Percentiles rank a stretch among this genome's conserved stretches.
Conservation (phyloP, 106 monocot genomes). For the Dendrobium nobile region DNA sequence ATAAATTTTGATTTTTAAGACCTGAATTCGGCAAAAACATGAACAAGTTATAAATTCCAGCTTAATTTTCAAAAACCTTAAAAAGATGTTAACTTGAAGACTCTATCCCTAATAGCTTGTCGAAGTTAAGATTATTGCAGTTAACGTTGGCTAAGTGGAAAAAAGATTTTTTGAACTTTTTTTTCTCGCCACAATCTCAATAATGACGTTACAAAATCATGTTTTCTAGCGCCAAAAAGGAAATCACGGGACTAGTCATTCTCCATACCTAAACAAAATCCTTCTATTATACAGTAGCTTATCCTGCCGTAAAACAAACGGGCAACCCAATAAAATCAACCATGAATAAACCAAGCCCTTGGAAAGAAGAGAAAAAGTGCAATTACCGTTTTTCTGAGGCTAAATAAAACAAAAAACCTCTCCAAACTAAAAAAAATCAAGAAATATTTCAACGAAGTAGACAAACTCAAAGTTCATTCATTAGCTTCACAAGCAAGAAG, state of each 20-base stretch:
- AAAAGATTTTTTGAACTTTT: neutral
- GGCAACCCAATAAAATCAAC: neutral
- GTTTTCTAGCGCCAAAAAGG: neutral
- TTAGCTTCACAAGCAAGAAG: slow-evolving; percentile 1
- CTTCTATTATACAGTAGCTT: neutral
- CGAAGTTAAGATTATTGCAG: neutral
- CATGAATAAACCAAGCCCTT: neutral
- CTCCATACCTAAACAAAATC: neutral
- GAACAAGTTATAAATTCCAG: neutral
- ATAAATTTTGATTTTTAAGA: neutral
- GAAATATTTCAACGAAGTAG: neutral
- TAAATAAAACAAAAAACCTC: slow-evolving; percentile 1
- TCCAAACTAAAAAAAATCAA: neutral
- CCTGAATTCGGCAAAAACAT: neutral
- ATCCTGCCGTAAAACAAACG: neutral
- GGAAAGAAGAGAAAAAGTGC: neutral
- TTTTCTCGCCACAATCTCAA: neutral
- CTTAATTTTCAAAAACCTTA: neutral
- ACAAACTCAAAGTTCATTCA: neutral
- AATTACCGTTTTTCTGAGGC: neutral
- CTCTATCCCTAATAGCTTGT: neutral
- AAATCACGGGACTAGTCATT: neutral
- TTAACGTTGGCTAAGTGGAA: neutral
- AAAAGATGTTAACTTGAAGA: neutral
- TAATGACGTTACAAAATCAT: neutral